Conservation (phyloP, 768 basidiomycete species). For the Termitomyces sp. region DNA sequence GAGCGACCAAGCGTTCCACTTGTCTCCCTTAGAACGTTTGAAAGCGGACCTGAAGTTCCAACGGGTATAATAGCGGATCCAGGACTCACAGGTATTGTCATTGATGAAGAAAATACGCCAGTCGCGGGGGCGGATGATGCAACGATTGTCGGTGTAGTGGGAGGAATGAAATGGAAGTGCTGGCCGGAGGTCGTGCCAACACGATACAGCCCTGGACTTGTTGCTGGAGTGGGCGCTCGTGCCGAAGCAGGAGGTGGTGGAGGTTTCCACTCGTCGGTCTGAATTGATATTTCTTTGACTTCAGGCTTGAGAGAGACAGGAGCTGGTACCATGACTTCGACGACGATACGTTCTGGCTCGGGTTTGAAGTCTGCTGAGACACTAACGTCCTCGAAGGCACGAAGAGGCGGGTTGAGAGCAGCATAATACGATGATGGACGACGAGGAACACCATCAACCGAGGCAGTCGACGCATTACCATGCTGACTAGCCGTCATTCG, state of each 20-base stretch:
- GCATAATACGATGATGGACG: conserved; percentile 29
- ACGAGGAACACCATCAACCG: conserved; percentile 17
- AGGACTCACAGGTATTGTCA: conserved; percentile 20
- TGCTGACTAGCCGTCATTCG: conserved; percentile 27
- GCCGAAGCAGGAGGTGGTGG: conserved; percentile 30
- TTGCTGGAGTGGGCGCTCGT: conserved; percentile 21
- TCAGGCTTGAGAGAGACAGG: conserved; percentile 50
- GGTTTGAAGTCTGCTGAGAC: conserved; percentile 31
- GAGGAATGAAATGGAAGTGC: conserved; percentile 62
- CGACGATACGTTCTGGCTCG: conserved; percentile 29
- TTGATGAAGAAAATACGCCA: conserved; percentile 16
- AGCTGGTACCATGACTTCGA: conserved; percentile 17
- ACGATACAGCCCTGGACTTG: conserved; percentile 43
- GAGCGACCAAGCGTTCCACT: conserved; percentile 43
- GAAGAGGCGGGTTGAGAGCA: conserved; percentile 18
- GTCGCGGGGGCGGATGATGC: conserved; percentile 12
- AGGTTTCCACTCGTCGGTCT: conserved; percentile 72
- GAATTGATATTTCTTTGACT: conserved; percentile 67
- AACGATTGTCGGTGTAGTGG: conserved; percentile 33
- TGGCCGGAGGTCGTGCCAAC: conserved; percentile 44
- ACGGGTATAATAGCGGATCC: conserved; percentile 32
- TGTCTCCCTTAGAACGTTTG: conserved; percentile 45
- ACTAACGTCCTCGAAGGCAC: conserved; percentile 50
- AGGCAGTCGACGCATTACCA: conserved; percentile 23
- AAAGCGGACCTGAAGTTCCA: conserved; percentile 23